phyloP scores from a whole-genome alignment of 2,329 filamentous ascomycete species.

The Cercospora nicotianae region DNA sequence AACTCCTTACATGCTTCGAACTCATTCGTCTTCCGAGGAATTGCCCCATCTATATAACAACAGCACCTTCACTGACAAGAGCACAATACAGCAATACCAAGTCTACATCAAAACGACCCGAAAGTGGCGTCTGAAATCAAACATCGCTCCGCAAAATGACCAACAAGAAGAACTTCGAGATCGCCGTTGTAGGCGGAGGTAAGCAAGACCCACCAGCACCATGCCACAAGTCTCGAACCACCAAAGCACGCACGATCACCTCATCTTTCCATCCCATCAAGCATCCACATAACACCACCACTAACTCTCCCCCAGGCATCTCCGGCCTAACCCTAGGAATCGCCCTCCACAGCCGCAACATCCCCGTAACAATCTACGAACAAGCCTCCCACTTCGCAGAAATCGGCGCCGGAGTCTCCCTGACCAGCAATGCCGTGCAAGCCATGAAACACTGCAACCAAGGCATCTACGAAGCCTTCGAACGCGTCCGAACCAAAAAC shows the following conservation, averaged over 20 bases:
- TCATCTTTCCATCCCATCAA: not conserved
- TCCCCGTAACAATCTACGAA: conserved; percentile 58
- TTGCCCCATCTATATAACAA: not conserved
- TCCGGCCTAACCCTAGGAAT: conserved; percentile 57
- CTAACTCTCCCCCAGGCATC: conserved; percentile 46
- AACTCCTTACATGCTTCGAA: not conserved
- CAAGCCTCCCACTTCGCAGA: conserved; percentile 56
- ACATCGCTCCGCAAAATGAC: conserved; percentile 15
- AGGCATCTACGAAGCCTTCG: conserved; percentile 46
- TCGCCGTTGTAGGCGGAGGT: conserved; percentile 30
- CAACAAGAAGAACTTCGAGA: conserved; percentile 24
- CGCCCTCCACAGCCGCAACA: conserved; percentile 46
- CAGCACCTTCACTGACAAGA: not conserved
- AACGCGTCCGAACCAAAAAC: conserved; percentile 45
- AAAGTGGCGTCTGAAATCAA: not conserved
- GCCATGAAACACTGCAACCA: conserved; percentile 57
- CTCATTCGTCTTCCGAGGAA: not conserved
- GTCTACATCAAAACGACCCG: not conserved
- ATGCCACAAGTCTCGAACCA: not conserved
- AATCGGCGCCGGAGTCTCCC: conserved; percentile 59
- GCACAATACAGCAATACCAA: not conserved
- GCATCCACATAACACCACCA: not conserved
- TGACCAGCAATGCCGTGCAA: conserved; percentile 56
- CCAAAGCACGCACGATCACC: not conserved
- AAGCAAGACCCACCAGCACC: not conserved